Percentiles rank a stretch among this genome's conserved stretches.
Conservation (phyloP, 768 basidiomycete genomes). For the Phylloporus sp. region DNA sequence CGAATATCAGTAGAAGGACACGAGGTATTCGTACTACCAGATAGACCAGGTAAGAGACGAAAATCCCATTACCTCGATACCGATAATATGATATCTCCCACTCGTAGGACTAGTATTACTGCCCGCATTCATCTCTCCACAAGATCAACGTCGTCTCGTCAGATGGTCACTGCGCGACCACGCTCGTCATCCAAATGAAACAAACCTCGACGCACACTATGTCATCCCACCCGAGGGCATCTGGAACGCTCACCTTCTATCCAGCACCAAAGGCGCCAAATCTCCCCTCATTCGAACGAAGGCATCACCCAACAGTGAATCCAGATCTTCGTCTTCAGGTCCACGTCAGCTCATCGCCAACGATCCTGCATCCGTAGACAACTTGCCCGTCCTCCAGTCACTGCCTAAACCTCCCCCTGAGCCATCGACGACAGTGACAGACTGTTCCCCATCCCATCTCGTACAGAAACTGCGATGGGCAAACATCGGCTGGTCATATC, state of each 20-base stretch:
- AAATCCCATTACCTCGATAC: not conserved
- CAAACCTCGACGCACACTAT: slow-evolving; percentile 89
- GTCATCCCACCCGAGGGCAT: slow-evolving; percentile 67
- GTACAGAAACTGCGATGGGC: slow-evolving; percentile 87
- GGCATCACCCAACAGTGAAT: slow-evolving; percentile 18
- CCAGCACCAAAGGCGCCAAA: slow-evolving; percentile 31
- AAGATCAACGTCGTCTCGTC: slow-evolving; percentile 65
- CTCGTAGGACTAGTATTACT: slow-evolving; percentile 76
- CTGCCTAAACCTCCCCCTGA: slow-evolving; percentile 58
- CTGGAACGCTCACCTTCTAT: slow-evolving; percentile 59
- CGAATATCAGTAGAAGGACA: slow-evolving; percentile 2
- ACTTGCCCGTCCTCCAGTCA: slow-evolving; percentile 47
- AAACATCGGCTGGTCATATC: slow-evolving; percentile 94
- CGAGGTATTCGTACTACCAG: slow-evolving; percentile 8
- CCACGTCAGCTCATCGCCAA: slow-evolving; percentile 73
- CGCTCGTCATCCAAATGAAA: slow-evolving; percentile 77
- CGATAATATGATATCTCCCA: not conserved
- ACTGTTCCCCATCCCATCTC: slow-evolving; percentile 51
- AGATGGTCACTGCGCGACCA: slow-evolving; percentile 73
- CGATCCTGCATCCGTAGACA: slow-evolving; percentile 56
- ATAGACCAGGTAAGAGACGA: slow-evolving; percentile 40
- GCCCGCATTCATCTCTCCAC: slow-evolving; percentile 62
- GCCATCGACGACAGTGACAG: slow-evolving; percentile 59
- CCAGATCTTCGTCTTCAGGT: slow-evolving; percentile 34
- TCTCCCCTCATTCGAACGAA: slow-evolving; percentile 39